Evolutionary conservation across 129 eudicot species (phyloP).

Genomic region (Flaveria sonorensis): DNA sequence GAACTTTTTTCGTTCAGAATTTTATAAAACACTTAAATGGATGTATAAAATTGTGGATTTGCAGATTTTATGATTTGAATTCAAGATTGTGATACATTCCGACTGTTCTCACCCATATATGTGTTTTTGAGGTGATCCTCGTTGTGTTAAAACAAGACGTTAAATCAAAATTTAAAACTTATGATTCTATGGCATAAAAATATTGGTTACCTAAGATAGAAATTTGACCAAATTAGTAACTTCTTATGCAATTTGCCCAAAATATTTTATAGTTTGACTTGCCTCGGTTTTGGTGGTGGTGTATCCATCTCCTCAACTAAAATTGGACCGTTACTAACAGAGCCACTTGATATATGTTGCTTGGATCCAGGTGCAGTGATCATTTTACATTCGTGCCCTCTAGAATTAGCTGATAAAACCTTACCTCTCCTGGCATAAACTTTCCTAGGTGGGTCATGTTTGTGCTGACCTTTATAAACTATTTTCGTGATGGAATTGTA

Average conservation of each 20-base stretch:
- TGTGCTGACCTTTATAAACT: slow-evolving; percentile 69
- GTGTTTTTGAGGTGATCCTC: not conserved
- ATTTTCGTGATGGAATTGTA: slow-evolving; percentile 46
- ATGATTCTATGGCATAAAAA: not conserved
- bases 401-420: slow-evolving; percentile 37
- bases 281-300: slow-evolving; percentile 34
- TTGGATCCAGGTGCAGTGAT: slow-evolving; percentile 27
- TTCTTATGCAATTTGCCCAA: not conserved
- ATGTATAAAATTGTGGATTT: not conserved
- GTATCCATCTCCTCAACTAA: slow-evolving; percentile 40
- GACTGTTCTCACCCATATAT: not conserved
- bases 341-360: slow-evolving; percentile 40
- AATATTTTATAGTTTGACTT: not conserved
- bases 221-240: not conserved
- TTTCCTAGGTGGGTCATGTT: slow-evolving; percentile 75
- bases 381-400: slow-evolving; percentile 29
- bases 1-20: not conserved
- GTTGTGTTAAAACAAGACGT: not conserved
- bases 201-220: not conserved
- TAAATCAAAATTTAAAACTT: not conserved
- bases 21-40: not conserved
- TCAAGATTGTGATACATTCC: not conserved
- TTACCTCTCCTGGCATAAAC: slow-evolving; percentile 41
- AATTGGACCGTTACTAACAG: slow-evolving; percentile 34
- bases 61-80: not conserved